Percentiles rank a stretch among this genome's conserved stretches.
These are phyloP conservation scores for Talaromyces sp. DNA, from an alignment of 2,329 filamentous ascomycete species.

Conservation along the genomic window DNA sequence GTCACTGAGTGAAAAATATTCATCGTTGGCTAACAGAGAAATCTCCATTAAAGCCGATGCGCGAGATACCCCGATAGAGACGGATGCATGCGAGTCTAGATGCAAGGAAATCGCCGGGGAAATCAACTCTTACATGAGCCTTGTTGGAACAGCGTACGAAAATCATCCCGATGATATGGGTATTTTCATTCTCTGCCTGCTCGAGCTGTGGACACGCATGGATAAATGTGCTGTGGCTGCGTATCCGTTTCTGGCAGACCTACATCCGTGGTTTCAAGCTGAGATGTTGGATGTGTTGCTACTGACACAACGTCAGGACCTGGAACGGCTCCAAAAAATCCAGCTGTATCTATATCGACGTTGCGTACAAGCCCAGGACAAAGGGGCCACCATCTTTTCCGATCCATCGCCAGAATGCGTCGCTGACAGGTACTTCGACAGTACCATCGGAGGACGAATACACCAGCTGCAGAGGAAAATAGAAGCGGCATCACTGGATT, in stretches of 20 bases:
- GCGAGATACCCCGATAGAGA: background rate
- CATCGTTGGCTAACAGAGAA: background rate
- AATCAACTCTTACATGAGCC: conserved; percentile 33
- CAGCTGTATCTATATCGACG: conserved; percentile 48
- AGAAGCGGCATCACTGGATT: background rate
- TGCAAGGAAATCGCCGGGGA: conserved; percentile 28
- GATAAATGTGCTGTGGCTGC: conserved; percentile 44
- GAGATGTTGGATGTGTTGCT: conserved; percentile 54
- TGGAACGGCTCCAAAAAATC: conserved; percentile 48
- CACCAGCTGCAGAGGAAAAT: background rate
- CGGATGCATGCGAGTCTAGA: conserved; percentile 4
- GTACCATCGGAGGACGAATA: background rate
- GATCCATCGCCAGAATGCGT: conserved; percentile 41
- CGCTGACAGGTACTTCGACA: conserved; percentile 43
- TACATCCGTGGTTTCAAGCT: conserved; percentile 48
- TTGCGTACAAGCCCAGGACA: conserved; percentile 15
- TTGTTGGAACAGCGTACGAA: conserved; percentile 36
- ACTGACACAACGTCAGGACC: conserved; percentile 42
- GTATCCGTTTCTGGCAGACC: conserved; percentile 49
- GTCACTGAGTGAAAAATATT: background rate
- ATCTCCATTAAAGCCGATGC: background rate
- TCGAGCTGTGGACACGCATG: conserved; percentile 57
- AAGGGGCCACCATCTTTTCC: conserved; percentile 46
- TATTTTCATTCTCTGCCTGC: conserved; percentile 48
- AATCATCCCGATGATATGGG: conserved; percentile 49